A percentile compares a stretch with the other conserved stretches of the same genome.
Conservation (phyloP, 2,329 filamentous ascomycete species). For the Botrytis porri region DNA sequence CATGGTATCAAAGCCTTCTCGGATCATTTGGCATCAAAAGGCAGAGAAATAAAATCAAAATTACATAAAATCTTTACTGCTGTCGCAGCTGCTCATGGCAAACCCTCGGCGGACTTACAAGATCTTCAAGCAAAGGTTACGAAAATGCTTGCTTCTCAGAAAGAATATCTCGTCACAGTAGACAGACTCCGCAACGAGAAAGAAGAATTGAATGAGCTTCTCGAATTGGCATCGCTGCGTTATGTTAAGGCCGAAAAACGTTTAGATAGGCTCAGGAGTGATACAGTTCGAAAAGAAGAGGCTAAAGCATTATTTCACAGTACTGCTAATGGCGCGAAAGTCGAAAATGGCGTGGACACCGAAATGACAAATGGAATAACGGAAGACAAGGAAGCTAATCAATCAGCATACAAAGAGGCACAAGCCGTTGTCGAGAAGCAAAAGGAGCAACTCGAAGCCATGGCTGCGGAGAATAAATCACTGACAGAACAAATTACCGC, state of each 20-base stretch:
- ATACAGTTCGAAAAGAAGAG: constrained; percentile 87
- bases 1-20: constrained; percentile 71
- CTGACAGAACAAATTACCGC: constrained; percentile 77
- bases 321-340: constrained; percentile 41
- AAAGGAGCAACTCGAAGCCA: constrained; percentile 80
- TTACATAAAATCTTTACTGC: constrained; percentile 66
- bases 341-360: constrained; percentile 42
- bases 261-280: constrained; percentile 82
- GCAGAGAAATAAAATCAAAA: constrained; percentile 70
- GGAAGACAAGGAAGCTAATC: constrained; percentile 61
- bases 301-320: constrained; percentile 71
- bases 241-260: constrained; percentile 97
- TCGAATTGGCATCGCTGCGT: constrained; percentile 83
- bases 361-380: constrained; percentile 50
- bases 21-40: constrained; percentile 73
- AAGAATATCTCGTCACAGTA: constrained; percentile 72
- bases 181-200: constrained; percentile 76
- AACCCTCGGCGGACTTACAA: constrained; percentile 63
- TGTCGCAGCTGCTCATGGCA: constrained; percentile 50
- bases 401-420: constrained; percentile 75
- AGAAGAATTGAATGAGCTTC: constrained; percentile 77
- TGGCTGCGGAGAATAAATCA: constrained; percentile 72
- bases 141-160: constrained; percentile 74
- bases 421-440: constrained; percentile 74
- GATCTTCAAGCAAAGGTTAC: constrained; percentile 74